These are phyloP conservation scores for Malassezia globosa DNA, from an alignment of 1,284 basidiomycete genomes.

Conservation along the genomic window DNA sequence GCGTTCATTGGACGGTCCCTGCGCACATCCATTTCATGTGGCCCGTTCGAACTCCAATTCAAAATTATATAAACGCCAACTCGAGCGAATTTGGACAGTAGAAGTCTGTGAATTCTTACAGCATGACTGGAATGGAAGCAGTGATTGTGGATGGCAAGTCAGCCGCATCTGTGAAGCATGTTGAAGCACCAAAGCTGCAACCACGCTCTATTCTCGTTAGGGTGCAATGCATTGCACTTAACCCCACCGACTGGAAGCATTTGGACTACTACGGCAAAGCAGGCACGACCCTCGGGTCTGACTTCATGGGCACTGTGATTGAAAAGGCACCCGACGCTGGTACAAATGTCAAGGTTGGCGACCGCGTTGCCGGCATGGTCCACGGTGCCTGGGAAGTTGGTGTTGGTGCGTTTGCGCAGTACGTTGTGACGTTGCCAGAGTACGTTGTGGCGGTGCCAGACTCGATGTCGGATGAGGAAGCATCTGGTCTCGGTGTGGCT, in stretches of 20 bases:
- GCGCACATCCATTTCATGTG: too few relatives aligned
- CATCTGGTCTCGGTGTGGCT: slow-evolving; percentile 29
- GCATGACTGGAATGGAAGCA: slow-evolving; percentile 24
- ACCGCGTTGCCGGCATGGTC: slow-evolving; percentile 53
- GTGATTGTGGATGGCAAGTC: slow-evolving; percentile 25
- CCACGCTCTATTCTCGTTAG: slow-evolving; percentile 28
- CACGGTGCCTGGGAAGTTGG: slow-evolving; percentile 48
- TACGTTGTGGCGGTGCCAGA: slow-evolving; percentile 31
- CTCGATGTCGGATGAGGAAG: slow-evolving; percentile 19
- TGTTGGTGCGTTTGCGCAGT: slow-evolving; percentile 46
- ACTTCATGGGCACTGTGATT: slow-evolving; percentile 55
- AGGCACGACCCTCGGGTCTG: slow-evolving; percentile 53
- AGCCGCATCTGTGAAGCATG: slow-evolving; percentile 23
- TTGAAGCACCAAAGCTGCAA: slow-evolving; percentile 27
- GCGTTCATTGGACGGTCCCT: too few relatives aligned
- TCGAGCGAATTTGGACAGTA: too few relatives aligned
- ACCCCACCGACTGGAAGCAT: slow-evolving; percentile 46
- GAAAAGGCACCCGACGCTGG: slow-evolving; percentile 48
- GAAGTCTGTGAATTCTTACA: too few relatives aligned
- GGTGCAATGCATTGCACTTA: slow-evolving; percentile 30
- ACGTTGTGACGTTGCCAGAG: slow-evolving; percentile 41
- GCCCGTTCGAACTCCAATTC: too few relatives aligned
- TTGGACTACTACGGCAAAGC: slow-evolving; percentile 46
- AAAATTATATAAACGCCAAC: too few relatives aligned
- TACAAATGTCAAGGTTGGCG: slow-evolving; percentile 52